Conservation (phyloP, 805 yeast genomes). For the Myxozyma monticola region DNA sequence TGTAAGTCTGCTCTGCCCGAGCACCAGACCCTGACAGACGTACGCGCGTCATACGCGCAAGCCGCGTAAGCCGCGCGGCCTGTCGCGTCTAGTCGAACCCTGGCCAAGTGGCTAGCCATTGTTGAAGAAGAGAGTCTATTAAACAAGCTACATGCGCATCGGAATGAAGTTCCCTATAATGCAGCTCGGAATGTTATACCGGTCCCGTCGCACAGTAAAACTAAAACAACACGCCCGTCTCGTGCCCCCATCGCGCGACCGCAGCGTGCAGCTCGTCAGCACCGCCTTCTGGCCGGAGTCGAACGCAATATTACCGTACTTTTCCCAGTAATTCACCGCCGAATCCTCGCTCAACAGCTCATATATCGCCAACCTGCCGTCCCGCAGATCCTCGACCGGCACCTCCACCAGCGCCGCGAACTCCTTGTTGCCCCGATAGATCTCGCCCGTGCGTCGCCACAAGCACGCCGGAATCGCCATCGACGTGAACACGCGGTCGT, state of each 20-base stretch:
- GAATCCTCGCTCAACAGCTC: slow-evolving; percentile 94
- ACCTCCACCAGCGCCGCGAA: slow-evolving; percentile 92
- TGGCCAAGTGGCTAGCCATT: no score
- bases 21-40: no score
- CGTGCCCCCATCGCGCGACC: slow-evolving; percentile 78
- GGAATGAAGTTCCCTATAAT: slow-evolving; percentile 96
- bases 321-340: slow-evolving; percentile 97
- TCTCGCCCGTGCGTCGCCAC: slow-evolving; percentile 97
- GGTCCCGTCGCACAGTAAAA: slow-evolving; percentile 87
- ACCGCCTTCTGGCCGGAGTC: slow-evolving; percentile 96
- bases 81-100: no score
- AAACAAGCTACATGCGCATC: slow-evolving; percentile 43
- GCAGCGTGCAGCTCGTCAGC: slow-evolving; percentile 81
- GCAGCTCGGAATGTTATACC: slow-evolving; percentile 93
- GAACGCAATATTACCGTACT: slow-evolving; percentile 93
- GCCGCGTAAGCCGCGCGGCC: no score
- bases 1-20: no score
- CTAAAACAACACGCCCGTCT: slow-evolving; percentile 88
- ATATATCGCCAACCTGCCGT: slow-evolving; percentile 88
- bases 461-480: slow-evolving; percentile 98
- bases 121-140: neutral
- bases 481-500: slow-evolving; percentile 91
- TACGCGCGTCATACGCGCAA: no score
- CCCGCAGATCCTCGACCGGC: slow-evolving; percentile 83
- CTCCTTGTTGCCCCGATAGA: slow-evolving; percentile 91